A percentile compares a stretch with the other conserved stretches of the same genome.
Evolutionary conservation across 2,329 filamentous ascomycete species (phyloP).

Genomic region (Colletotrichum endophyticum): DNA sequence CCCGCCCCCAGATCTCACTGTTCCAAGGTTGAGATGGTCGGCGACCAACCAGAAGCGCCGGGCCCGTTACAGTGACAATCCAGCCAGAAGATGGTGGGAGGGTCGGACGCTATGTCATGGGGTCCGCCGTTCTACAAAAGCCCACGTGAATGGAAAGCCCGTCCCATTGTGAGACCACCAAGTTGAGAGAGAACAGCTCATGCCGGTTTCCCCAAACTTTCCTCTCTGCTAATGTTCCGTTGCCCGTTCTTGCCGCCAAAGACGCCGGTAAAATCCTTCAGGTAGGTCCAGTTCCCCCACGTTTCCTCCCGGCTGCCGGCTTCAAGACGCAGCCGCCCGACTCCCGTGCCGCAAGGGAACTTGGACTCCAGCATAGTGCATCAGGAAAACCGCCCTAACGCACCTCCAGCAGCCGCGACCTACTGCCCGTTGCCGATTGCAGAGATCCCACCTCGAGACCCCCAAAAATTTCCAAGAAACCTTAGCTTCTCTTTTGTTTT

Average conservation of each 20-base stretch:
- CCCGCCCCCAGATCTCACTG: neutral
- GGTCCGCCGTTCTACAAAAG: neutral
- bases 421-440: neutral
- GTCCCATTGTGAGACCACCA: neutral
- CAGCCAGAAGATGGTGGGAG: neutral
- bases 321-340: neutral
- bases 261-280: neutral
- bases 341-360: neutral
- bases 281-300: neutral
- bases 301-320: neutral
- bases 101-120: neutral
- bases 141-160: neutral
- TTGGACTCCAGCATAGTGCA: neutral
- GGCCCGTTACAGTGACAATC: neutral
- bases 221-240: neutral
- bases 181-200: neutral
- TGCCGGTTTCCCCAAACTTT: neutral
- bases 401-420: neutral
- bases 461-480: neutral
- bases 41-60: constrained; percentile 4
- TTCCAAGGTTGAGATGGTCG: neutral
- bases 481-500: neutral
- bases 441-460: neutral
- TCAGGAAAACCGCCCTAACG: constrained; percentile 4
- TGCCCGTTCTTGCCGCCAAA: neutral